Evolutionary conservation across 2,329 filamentous ascomycete genomes (phyloP).

Genomic region (Chaetomiaceae sp.): DNA sequence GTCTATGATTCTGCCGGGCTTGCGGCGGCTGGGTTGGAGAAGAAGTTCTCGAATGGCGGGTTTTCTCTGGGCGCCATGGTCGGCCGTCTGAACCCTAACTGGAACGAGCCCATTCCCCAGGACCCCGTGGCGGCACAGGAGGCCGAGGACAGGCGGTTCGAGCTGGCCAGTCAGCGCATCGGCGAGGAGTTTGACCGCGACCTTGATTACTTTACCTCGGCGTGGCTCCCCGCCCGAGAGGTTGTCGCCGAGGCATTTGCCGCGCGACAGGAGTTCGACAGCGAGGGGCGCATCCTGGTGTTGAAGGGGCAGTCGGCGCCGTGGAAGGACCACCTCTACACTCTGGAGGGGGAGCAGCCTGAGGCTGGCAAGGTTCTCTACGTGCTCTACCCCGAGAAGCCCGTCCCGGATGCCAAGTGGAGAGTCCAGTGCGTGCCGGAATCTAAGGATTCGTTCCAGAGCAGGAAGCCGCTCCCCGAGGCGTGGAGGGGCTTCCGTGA

Average conservation of each 20-base stretch:
- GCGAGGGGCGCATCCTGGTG: slow-evolving; percentile 74
- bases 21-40: slow-evolving; percentile 65
- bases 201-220: slow-evolving; percentile 66
- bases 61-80: slow-evolving; percentile 85
- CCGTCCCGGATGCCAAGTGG: slow-evolving; percentile 75
- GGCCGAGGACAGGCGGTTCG: slow-evolving; percentile 77
- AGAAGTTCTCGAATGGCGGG: slow-evolving; percentile 76
- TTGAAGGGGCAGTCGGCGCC: slow-evolving; percentile 73
- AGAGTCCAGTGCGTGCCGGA: slow-evolving; percentile 88
- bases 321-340: slow-evolving; percentile 96
- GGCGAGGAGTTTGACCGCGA: slow-evolving; percentile 83
- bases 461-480: slow-evolving; percentile 85
- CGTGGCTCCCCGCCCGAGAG: slow-evolving; percentile 84
- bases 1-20: slow-evolving; percentile 70
- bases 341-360: slow-evolving; percentile 62
- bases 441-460: slow-evolving; percentile 80
- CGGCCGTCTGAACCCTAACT: slow-evolving; percentile 70
- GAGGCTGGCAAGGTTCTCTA: slow-evolving; percentile 64
- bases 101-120: slow-evolving; percentile 60
- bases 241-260: slow-evolving; percentile 73
- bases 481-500: slow-evolving; percentile 89
- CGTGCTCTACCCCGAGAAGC: slow-evolving; percentile 85
- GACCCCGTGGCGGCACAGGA: slow-evolving; percentile 58
- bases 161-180: slow-evolving; percentile 72
- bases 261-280: slow-evolving; percentile 61